Evolutionary conservation across 768 basidiomycete genomes (phyloP), one percentile per base, ranked within the genome.

Genomic region (Leccinum imitatum): DNA sequence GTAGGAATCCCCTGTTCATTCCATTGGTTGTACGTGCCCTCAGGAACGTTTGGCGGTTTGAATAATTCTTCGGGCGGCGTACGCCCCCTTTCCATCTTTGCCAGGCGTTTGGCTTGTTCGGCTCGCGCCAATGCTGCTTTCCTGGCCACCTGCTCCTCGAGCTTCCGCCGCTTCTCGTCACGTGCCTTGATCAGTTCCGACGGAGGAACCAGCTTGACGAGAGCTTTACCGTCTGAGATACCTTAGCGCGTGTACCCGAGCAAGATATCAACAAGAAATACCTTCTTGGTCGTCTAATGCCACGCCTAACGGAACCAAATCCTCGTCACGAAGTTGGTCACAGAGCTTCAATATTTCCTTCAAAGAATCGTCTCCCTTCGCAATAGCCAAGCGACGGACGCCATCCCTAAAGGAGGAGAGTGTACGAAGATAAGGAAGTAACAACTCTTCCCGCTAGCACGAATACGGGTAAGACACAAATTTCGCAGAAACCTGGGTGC

Each of bases 211-310:
- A 98, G 80, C 75, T 98, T 98, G 60, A 97, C 90, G 31, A 98
- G 85, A 4, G 96, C 96, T 68, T 87, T 87, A n/a, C 95, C 95
- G 78, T 95, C 95, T 95, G 64, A 39, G 31, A 39, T 10, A 53
- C 35, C 15, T 57, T 27, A 23, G 59, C 19, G 19, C 23, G 35
- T 44, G 23, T 19, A 41, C 10, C 41, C 53, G 54, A 17, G 54
- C 39, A 35, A 48, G 47, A 30, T 9, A n/a, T 17, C 2, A 51
- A 31, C 35, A 72, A 78, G 54, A 62, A 2, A 56, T 57, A 87
- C 94, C 94, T 80, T 95, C 93, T 77, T 94, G 93, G 77, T 99
- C 97, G 71, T 98, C 97, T 35, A 99, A 78, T 8, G 95, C 95
- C 6, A 99, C 93, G 8, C 97, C 97, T 53, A 98, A 79, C n/a